phyloP scores from a whole-genome alignment of 2,329 filamentous ascomycete genomes.

The Knufia petricola region DNA sequence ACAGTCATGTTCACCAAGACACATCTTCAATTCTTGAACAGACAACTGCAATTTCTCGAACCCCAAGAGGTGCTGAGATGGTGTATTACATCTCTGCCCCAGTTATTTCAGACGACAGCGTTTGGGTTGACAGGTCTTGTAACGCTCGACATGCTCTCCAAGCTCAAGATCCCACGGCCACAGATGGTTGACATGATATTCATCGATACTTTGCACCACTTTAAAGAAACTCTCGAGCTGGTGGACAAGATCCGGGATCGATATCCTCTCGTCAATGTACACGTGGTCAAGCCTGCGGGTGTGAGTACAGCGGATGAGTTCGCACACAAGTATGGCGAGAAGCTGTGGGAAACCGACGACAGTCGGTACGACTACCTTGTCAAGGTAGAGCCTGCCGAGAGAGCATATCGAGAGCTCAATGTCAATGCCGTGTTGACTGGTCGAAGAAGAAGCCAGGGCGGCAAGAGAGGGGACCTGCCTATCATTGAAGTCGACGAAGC shows the following conservation, averaged over 20 bases:
- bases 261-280: conserved; percentile 71
- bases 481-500: conserved; percentile 89
- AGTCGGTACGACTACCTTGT: conserved; percentile 94
- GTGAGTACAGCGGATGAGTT: conserved; percentile 66
- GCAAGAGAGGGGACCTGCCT: conserved; percentile 78
- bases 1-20: conserved; percentile 76
- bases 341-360: conserved; percentile 73
- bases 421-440: conserved; percentile 89
- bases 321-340: conserved; percentile 67
- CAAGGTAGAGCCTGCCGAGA: conserved; percentile 93
- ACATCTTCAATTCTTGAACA: conserved; percentile 84
- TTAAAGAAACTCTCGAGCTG: conserved; percentile 64
- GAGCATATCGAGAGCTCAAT: conserved; percentile 76
- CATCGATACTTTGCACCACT: conserved; percentile 76
- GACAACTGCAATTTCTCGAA: conserved; percentile 76
- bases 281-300: conserved; percentile 81
- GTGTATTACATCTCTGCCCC: conserved; percentile 82
- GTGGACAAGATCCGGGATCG: conserved; percentile 63
- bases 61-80: conserved; percentile 86
- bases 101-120: conserved; percentile 77
- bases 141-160: conserved; percentile 61
- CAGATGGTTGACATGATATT: conserved; percentile 53
- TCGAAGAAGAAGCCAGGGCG: conserved; percentile 82
- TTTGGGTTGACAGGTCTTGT: conserved; percentile 74
- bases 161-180: conserved; percentile 39